Evolutionary conservation across 2,329 filamentous ascomycete species (phyloP), one percentile per base, ranked within the genome.

Genomic region (Ophidiomyces ophidiicola): DNA sequence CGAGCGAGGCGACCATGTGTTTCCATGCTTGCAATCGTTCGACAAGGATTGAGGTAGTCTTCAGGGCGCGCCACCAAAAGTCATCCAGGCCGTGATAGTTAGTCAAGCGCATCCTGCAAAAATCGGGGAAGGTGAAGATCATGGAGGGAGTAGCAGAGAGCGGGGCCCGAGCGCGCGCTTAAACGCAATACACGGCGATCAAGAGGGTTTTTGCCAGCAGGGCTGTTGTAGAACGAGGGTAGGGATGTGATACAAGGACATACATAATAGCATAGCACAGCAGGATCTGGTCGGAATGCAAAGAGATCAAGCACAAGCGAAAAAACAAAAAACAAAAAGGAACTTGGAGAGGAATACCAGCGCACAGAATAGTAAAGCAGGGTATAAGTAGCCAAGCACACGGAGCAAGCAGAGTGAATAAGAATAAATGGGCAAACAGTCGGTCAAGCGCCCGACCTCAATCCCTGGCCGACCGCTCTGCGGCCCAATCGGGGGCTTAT

Each of bases 11-110:
- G 46, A 86, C 83, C 45, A 87, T 84, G 60, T 96, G 88, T 61
- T 94, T 96, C 86, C 86, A 98, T 32, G 90, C 90, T 53, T 83
- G 81, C 45, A 98, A 71, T 48, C 90, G 78, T 67, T 96, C 85
- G 40, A 80, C 71, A 47, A 98, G 79, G 35, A 96, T 72, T 28
- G 74, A 78, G n/a, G 80, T 77, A 15, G 81, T 82, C 79, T 84
- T 41, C 15, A 41, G 24, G 8, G 41, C 32, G 10, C 34, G 21
- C 26, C 26, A 32, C 39, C 37, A 41, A 25, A 39, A 35, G 11
- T 38, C 35, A 35, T 43, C 41, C 5, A 44, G 37, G 23, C 25
- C 34, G 29, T 32, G 38, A 31, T 18, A 10, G 38, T 41, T 41
- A 41, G 38, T 35, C 18, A 41, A 35, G 17, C 31, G 24, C 38